These are phyloP conservation scores for Phytophthora pseudosyringae DNA, from an alignment of 352 stramenopile species.

Conservation along the genomic window DNA sequence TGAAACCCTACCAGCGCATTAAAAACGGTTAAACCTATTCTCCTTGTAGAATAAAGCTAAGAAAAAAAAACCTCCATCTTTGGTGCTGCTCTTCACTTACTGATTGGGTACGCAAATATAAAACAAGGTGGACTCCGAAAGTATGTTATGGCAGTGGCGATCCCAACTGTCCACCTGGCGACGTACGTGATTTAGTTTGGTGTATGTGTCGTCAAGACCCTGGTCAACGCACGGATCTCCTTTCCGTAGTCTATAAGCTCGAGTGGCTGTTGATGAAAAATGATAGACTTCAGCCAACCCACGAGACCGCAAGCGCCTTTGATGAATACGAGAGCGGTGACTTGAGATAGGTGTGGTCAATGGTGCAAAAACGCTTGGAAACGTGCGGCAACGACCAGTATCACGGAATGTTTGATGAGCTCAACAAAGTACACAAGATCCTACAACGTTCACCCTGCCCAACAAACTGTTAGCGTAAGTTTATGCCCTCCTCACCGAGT, in stretches of 20 bases:
- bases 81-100: background rate
- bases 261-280: background rate
- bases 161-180: background rate
- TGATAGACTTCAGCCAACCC: background rate
- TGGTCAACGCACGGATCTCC: background rate
- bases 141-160: background rate
- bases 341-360: background rate
- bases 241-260: conserved; percentile 1
- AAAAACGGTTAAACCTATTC: too few relatives aligned
- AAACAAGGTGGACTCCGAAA: conserved; percentile 1
- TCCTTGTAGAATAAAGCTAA: too few relatives aligned
- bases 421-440: background rate
- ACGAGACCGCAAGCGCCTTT: background rate
- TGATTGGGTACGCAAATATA: background rate
- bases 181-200: conserved; percentile 10
- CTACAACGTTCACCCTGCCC: background rate
- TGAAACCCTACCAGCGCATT: too few relatives aligned
- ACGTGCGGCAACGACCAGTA: conserved; percentile 1
- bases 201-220: conserved; percentile 17
- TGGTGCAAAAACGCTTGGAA: background rate
- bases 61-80: too few relatives aligned
- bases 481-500: conserved; percentile 6
- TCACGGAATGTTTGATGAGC: background rate
- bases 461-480: background rate
- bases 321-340: background rate